Evolutionary conservation across 352 stramenopile species (phyloP).

Genomic region (Thraustochytrium striatum): DNA sequence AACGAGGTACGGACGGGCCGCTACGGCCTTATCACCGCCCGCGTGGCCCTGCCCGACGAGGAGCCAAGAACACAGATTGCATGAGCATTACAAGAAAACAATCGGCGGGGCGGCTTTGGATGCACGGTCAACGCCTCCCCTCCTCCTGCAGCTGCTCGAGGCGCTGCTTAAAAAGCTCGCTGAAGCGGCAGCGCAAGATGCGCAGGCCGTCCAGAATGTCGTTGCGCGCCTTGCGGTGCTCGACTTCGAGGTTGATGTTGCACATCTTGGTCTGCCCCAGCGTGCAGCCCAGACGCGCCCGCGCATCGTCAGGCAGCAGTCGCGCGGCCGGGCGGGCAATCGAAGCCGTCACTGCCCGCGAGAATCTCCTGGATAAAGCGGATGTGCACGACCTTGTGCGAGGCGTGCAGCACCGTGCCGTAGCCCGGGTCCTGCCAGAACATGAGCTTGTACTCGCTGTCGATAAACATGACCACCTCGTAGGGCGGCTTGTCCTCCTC

Average conservation of each 20-base stretch:
- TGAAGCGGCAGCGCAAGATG: constrained; percentile 32
- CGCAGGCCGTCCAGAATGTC: constrained; percentile 29
- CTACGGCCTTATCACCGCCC: too few species aligned
- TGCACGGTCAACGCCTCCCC: not conserved
- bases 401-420: not conserved
- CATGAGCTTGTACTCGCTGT: constrained; percentile 19
- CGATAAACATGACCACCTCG: constrained; percentile 15
- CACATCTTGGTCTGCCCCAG: not conserved
- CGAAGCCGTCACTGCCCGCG: not conserved
- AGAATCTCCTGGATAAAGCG: constrained; percentile 28
- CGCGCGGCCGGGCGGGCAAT: constrained; percentile 4
- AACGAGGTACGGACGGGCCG: too few species aligned
- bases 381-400: not conserved
- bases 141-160: constrained; percentile 24
- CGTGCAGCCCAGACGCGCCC: constrained; percentile 28
- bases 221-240: constrained; percentile 1
- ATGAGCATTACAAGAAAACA: too few species aligned
- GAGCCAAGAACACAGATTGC: too few species aligned
- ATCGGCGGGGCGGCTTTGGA: too few species aligned
- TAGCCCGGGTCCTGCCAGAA: constrained; percentile 25
- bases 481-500: constrained; percentile 3
- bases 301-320: constrained; percentile 1
- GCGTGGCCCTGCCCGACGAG: too few species aligned
- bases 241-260: constrained; percentile 23
- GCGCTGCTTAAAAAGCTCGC: constrained; percentile 31